phyloP scores from a whole-genome alignment of 176 grass and related monocot species.

The Areca catechu region DNA sequence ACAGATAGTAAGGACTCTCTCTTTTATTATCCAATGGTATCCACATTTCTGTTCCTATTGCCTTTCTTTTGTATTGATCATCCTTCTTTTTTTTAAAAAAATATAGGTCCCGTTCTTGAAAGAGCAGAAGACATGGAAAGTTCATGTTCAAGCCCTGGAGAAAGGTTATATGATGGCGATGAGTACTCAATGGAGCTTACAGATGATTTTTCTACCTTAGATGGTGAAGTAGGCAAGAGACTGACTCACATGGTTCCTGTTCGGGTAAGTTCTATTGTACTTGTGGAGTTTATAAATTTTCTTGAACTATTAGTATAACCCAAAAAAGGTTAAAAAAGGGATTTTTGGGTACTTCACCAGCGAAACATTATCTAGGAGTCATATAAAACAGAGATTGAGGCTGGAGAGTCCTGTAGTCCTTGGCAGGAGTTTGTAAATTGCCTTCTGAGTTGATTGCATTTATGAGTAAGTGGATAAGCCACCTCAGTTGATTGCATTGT shows the following conservation, averaged over 20 bases:
- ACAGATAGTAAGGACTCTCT: background rate
- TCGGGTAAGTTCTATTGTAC: slow-evolving; percentile 47
- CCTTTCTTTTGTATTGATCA: background rate
- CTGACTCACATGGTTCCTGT: slow-evolving; percentile 63
- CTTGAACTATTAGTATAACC: no score
- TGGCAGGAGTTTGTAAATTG: no score
- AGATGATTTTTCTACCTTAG: slow-evolving; percentile 39
- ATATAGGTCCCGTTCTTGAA: slow-evolving; percentile 1
- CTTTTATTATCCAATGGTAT: background rate
- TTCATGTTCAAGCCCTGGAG: slow-evolving; percentile 29
- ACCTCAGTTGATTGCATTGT: no score
- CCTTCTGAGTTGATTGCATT: no score
- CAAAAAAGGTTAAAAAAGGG: no score
- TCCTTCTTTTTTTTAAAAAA: background rate
- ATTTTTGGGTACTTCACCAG: no score
- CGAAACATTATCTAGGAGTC: no score
- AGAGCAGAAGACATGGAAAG: slow-evolving; percentile 20
- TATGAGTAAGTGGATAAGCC: no score
- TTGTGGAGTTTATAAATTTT: background rate
- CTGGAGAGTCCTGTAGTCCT: no score
- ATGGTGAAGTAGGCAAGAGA: slow-evolving; percentile 71
- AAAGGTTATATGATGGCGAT: slow-evolving; percentile 10
- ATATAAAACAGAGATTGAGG: no score
- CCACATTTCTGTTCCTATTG: background rate
- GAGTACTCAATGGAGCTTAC: slow-evolving; percentile 21